phyloP scores from a whole-genome alignment of 345 rosid genomes.

The Brassica carinata region DNA sequence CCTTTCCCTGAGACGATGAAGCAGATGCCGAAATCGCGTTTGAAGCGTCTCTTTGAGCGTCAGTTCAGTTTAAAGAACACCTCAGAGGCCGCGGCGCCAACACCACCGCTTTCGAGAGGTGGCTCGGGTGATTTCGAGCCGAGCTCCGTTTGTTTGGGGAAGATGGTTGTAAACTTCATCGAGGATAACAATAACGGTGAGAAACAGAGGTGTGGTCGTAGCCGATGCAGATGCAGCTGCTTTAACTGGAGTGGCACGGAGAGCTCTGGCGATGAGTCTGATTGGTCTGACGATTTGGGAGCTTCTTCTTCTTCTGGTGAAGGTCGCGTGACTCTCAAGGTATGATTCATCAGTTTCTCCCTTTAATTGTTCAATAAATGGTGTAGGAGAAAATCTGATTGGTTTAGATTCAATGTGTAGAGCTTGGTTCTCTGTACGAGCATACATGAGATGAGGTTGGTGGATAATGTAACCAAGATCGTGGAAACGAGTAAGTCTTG shows the following conservation, averaged over 20 bases:
- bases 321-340: conserved; percentile 69
- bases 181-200: conserved; percentile 52
- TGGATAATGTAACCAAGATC: conserved; percentile 65
- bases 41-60: conserved; percentile 83
- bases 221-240: conserved; percentile 62
- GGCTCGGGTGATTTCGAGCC: conserved; percentile 66
- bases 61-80: conserved; percentile 37
- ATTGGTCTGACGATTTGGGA: conserved; percentile 41
- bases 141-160: conserved; percentile 67
- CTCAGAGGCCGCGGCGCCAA: background rate
- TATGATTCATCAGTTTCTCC: conserved; percentile 20
- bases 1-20: conserved; percentile 49
- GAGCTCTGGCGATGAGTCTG: conserved; percentile 77
- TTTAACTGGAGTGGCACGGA: conserved; percentile 66
- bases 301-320: conserved; percentile 43
- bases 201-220: conserved; percentile 50
- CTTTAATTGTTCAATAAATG: too few relatives aligned
- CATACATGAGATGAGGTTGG: conserved; percentile 57
- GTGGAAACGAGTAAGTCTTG: conserved; percentile 67
- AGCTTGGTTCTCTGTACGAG: conserved; percentile 61
- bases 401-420: conserved; percentile 36
- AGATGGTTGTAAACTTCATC: conserved; percentile 75
- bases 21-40: conserved; percentile 68
- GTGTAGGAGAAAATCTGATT: background rate
- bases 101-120: conserved; percentile 38